Conservation (phyloP, 2,329 filamentous ascomycete species). For the Ceratocystis harringtonii region DNA sequence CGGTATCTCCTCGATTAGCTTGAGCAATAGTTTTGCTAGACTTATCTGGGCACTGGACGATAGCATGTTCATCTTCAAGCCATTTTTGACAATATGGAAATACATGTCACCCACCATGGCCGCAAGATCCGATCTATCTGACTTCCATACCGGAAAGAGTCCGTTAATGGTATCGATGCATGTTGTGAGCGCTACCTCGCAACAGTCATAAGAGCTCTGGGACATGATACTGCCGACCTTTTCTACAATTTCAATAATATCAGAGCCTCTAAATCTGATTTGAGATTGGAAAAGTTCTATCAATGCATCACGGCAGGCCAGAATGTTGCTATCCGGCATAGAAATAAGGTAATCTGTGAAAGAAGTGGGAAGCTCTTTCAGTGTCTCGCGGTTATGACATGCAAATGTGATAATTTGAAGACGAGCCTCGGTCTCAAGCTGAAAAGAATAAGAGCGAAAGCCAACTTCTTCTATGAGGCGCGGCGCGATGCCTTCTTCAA, state of each 20-base stretch:
- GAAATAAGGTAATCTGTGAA: constrained; percentile 33
- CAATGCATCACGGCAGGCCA: constrained; percentile 36
- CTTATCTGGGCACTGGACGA: constrained; percentile 54
- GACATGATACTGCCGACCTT: constrained; percentile 37
- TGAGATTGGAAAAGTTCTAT: constrained; percentile 40
- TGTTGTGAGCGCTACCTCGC: constrained; percentile 55
- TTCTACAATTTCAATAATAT: constrained; percentile 34
- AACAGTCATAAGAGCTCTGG: constrained; percentile 49
- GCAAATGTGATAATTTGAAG: constrained; percentile 5
- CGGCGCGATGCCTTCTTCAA: constrained; percentile 6
- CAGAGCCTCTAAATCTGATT: constrained; percentile 33
- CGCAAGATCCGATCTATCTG: constrained; percentile 43
- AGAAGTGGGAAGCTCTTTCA: neutral
- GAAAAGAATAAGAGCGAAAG: neutral
- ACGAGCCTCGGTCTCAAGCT: constrained; percentile 6
- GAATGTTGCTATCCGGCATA: constrained; percentile 37
- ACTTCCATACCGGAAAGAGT: constrained; percentile 48
- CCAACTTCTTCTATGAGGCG: constrained; percentile 7
- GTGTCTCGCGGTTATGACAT: neutral
- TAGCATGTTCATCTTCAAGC: constrained; percentile 51
- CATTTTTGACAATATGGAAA: constrained; percentile 53
- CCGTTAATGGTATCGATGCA: constrained; percentile 54
- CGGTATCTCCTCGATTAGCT: constrained; percentile 50
- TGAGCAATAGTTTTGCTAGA: constrained; percentile 54
- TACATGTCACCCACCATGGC: constrained; percentile 62